phyloP scores from a whole-genome alignment of 495 filamentous ascomycete species.

The Cercophora sp. region DNA sequence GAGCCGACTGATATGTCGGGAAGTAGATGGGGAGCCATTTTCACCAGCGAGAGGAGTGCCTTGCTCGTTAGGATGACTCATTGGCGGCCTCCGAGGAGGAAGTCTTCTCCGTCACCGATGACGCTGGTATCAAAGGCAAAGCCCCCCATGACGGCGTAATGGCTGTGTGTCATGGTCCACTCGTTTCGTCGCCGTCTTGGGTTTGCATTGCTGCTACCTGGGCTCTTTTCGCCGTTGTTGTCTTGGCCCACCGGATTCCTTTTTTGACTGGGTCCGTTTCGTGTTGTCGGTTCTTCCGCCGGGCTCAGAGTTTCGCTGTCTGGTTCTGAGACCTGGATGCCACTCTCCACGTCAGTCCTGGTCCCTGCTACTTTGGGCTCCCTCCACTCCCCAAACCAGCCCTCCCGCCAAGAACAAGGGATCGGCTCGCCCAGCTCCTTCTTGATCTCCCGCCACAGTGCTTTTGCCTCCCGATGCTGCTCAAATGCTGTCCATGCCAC shows the following conservation, averaged over 20 bases:
- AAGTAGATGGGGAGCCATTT: neutral
- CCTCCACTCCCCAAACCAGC: too few species aligned
- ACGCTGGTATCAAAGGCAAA: neutral
- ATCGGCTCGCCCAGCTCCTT: neutral
- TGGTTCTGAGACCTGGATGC: neutral
- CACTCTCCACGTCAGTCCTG: neutral
- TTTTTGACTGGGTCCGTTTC: neutral
- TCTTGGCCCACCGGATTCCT: neutral
- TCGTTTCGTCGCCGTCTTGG: neutral
- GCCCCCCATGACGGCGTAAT: neutral
- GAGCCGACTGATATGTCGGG: constrained; percentile 5
- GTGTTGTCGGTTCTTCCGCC: neutral
- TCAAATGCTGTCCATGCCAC: constrained; percentile 1
- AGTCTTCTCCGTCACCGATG: neutral
- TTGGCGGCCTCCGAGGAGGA: neutral
- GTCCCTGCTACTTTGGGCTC: too few species aligned
- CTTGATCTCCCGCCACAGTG: neutral
- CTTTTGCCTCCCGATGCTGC: neutral
- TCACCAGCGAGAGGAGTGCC: neutral
- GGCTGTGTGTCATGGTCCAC: constrained; percentile 6
- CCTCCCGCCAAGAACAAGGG: too few species aligned
- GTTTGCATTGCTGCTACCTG: too few species aligned
- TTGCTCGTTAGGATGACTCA: neutral
- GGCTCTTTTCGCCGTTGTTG: too few species aligned
- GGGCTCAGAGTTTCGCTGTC: neutral